phyloP scores from a whole-genome alignment of 2,329 filamentous ascomycete species.

The Botrytis fabae region DNA sequence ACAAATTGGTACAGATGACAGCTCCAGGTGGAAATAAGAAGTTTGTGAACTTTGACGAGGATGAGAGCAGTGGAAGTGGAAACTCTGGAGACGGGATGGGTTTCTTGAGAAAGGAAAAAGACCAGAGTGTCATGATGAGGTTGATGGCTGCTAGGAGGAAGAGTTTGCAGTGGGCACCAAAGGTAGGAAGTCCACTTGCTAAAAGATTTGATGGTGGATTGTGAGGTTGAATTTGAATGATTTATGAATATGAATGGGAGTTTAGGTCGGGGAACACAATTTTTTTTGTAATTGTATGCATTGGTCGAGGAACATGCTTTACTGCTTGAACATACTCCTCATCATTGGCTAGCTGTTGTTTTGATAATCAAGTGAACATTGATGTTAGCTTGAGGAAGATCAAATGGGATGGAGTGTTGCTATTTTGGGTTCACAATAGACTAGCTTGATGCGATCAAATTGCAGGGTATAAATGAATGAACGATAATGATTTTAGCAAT shows the following conservation, averaged over 20 bases:
- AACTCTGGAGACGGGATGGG: slow-evolving; percentile 27
- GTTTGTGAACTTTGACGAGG: slow-evolving; percentile 31
- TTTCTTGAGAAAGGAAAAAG: slow-evolving; percentile 52
- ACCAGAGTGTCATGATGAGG: slow-evolving; percentile 46
- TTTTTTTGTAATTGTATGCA: neutral
- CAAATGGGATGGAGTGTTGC: neutral
- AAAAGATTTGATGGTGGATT: slow-evolving; percentile 40
- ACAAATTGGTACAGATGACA: slow-evolving; percentile 39
- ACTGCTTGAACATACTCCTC: neutral
- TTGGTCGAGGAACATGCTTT: neutral
- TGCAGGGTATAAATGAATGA: neutral
- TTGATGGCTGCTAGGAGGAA: slow-evolving; percentile 73
- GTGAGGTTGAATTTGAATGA: neutral
- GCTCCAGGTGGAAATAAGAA: slow-evolving; percentile 27
- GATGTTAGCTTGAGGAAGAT: neutral
- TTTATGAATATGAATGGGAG: neutral
- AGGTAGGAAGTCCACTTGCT: slow-evolving; percentile 70
- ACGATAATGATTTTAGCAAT: neutral
- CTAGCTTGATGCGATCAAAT: neutral
- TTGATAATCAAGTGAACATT: neutral
- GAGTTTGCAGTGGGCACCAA: slow-evolving; percentile 76
- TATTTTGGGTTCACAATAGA: neutral
- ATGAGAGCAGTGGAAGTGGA: slow-evolving; percentile 3
- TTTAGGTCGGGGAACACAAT: neutral
- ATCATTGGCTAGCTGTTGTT: neutral